Evolutionary conservation across 306 rosid species (phyloP).

Genomic region (Casuarina glauca): DNA sequence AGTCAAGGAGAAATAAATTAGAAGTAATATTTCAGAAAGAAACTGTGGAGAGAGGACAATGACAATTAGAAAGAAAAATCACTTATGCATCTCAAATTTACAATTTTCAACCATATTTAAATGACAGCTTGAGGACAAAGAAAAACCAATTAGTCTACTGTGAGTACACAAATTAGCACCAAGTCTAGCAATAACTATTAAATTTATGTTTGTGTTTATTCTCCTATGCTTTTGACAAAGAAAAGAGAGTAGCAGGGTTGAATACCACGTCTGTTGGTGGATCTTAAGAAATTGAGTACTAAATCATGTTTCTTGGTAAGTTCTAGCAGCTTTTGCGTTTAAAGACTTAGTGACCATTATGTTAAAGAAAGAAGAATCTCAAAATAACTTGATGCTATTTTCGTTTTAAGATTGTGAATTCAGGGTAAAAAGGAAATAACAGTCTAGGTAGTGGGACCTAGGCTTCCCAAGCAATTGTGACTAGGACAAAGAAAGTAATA

Average conservation of each 20-base stretch:
- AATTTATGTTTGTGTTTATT: no score
- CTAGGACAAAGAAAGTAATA: no score
- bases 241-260: not conserved
- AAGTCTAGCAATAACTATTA: not conserved
- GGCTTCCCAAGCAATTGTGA: no score
- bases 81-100: not conserved
- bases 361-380: no score
- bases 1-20: conserved; percentile 17
- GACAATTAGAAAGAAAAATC: not conserved
- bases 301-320: not conserved
- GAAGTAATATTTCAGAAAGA: not conserved
- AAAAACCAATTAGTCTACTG: no score
- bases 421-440: no score
- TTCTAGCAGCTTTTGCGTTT: not conserved
- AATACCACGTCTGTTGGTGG: not conserved
- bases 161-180: not conserved
- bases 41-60: not conserved
- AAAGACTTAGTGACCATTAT: not conserved
- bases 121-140: no score
- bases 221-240: not conserved
- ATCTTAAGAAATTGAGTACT: not conserved
- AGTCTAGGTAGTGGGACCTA: no score
- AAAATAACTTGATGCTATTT: no score
- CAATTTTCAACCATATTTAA: not conserved
- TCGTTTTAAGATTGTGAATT: no score